Base-by-base conservation (phyloP, 306 rosid species). In the Lupinus albus region DNA sequence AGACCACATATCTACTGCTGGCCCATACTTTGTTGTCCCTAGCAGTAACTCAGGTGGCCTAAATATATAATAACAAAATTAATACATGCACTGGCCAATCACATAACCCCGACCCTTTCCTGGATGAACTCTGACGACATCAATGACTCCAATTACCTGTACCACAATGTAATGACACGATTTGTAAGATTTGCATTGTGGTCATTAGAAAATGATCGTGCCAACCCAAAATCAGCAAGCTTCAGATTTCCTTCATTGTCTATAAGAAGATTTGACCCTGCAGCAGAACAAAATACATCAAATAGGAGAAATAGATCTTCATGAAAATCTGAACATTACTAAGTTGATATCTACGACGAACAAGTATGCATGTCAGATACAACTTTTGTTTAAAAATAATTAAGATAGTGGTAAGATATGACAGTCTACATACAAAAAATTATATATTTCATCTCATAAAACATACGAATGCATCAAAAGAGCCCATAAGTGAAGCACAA, bases 1-100 rank as follows among this genome's bases (percentile, higher is more conserved):
- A 65, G 93, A 87, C 93, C 93, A 87, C 89, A 87, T 82, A 54
- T 87, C 93, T 71, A 87, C 86, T 38, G 93, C 87, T 13, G 93
- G 88, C 14, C 90, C 94, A 75, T 87, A 87, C 78, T 79, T 85
- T 12, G 90, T 87, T 63, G 90, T 80, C 74, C 90, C 93, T 14
- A 87, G 83, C 35, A 87, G 86, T 80, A 87, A 73, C 73, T 87
- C 93, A 3, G 89, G 93, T 30, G 93, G 93, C 70, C 89, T 87
- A 79, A n/a, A 67, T 58, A 80, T 58, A 75, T n/a, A 47, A 75
- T 14, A 4, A 47, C 42, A 79, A 69, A 74, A 74, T 56, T 21
- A 57, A 41, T 21, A 48, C 1, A 6, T 17, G 8, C 9, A 49
- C 45, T 13, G 32, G 42, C 8, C 57, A 44, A 32, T 51, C 41